Evolutionary conservation across 192 early-diverging fungal genomes (phyloP).

Genomic region (Linderina pennispora): DNA sequence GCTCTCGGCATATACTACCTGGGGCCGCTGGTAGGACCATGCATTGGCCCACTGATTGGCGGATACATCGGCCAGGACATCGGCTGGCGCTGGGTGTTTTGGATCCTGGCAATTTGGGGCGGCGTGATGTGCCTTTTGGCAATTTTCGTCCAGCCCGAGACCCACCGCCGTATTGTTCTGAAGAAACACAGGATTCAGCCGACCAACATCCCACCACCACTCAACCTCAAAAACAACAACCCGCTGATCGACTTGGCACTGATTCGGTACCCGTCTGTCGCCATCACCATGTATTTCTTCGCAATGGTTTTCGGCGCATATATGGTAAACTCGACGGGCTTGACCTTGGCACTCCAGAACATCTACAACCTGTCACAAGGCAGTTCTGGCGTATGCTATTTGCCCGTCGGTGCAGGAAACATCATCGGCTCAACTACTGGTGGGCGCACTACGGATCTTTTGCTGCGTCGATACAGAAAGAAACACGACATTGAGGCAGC

Average conservation of each 20-base stretch:
- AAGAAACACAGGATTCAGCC: slow-evolving; percentile 1
- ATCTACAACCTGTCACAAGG: slow-evolving; percentile 12
- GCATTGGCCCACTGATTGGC: slow-evolving; percentile 33
- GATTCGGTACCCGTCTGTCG: not conserved
- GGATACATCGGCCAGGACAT: slow-evolving; percentile 17
- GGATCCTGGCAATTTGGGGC: slow-evolving; percentile 34
- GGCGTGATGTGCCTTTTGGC: slow-evolving; percentile 23
- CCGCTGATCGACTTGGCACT: not conserved
- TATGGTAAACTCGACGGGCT: slow-evolving; percentile 10
- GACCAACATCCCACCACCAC: not conserved
- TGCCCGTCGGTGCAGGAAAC: slow-evolving; percentile 28
- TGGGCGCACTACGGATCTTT: slow-evolving; percentile 6
- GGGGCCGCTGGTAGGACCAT: slow-evolving; percentile 22
- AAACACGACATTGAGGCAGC: not conserved
- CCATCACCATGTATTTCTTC: not conserved
- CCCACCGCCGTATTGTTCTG: slow-evolving; percentile 5
- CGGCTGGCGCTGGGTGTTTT: slow-evolving; percentile 40
- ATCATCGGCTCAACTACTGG: slow-evolving; percentile 8
- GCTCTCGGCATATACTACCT: slow-evolving; percentile 24
- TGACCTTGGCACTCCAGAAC: slow-evolving; percentile 3
- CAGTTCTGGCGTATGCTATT: slow-evolving; percentile 17
- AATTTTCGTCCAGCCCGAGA: slow-evolving; percentile 46
- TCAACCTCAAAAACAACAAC: not conserved
- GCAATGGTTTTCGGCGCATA: slow-evolving; percentile 22
- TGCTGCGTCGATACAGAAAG: not conserved